Evolutionary conservation across 2,329 filamentous ascomycete species (phyloP).

Genomic region (Paracoccidioides brasiliensis): DNA sequence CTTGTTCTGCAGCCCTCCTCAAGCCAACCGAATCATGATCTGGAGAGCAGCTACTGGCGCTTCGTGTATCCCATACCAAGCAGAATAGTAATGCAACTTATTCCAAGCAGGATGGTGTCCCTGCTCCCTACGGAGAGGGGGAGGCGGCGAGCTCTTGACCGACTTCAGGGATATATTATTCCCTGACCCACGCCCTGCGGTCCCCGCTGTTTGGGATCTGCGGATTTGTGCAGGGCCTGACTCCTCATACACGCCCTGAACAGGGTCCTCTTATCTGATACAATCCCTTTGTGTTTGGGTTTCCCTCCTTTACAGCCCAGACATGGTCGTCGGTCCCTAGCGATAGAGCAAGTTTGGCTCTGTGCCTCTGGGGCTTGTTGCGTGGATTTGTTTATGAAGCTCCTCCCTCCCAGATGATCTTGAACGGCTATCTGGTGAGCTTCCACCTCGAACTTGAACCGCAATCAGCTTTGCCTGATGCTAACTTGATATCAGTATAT

Average conservation of each 20-base stretch:
- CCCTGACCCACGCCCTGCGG: background rate
- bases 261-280: background rate
- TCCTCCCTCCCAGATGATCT: background rate
- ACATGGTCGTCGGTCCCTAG: background rate
- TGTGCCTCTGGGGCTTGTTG: background rate
- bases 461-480: background rate
- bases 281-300: conserved; percentile 1
- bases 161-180: background rate
- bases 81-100: background rate
- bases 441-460: background rate
- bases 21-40: background rate
- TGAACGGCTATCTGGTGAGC: background rate
- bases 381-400: background rate
- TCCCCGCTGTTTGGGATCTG: background rate
- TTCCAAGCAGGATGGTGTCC: background rate
- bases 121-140: background rate
- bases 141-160: background rate
- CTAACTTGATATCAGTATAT: background rate
- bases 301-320: conserved; percentile 1
- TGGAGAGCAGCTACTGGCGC: background rate
- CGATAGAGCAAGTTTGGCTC: background rate
- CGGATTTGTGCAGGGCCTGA: background rate
- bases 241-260: background rate
- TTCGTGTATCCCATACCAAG: background rate
- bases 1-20: background rate